Evolutionary conservation across 192 early-diverging fungal genomes (phyloP), one percentile per base, ranked within the genome.

Genomic region (Backusella sp.): DNA sequence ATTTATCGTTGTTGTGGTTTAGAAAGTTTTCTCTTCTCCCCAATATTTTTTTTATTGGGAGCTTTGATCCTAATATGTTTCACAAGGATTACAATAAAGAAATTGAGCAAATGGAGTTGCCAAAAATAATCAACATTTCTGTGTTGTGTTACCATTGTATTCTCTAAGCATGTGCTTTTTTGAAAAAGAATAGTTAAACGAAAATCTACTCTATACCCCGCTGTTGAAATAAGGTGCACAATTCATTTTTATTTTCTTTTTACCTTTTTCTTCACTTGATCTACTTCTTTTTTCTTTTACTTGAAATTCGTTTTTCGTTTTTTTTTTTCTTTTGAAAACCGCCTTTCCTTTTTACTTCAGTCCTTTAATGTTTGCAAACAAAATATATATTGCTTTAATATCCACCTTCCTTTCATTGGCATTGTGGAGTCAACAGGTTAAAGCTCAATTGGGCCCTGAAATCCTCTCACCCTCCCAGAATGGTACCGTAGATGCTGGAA

Each of bases 381-480:
- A 62, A 28, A 62, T 62, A 62, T 62, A 62, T 62, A 26, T 62
- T 11, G 56, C 56, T 28, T 62, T 62, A 62, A 62, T 62, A 62
- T 62, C 56, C 56, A 62, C 56, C 12, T 62, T 62, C 56, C 56
- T 62, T 62, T 62, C 56, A 62, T 62, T 62, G 56, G 56, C 56
- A 26, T 28, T 28, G 23, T 62, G 56, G 56, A 62, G 56, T 62
- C 68, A 69, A 21, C 37, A 39, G 2, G 69, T 73, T 34, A 42
- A 41, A 26, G 75, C 75, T 34, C 79, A 80, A 59, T 17, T 77
- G 8, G 80, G 80, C 1, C 76, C 76, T 21, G 42, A 19, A 30
- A 75, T 82, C 30, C 8, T 65, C 17, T 67, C 42, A 14, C 82
- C 82, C 19, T 37, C 34, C 3, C 41, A 73, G 9, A 83, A 83